Evolutionary conservation across 1,139 yeast species (phyloP), one percentile per base, ranked within the genome.

Genomic region (Blastobotrys serpentis): DNA sequence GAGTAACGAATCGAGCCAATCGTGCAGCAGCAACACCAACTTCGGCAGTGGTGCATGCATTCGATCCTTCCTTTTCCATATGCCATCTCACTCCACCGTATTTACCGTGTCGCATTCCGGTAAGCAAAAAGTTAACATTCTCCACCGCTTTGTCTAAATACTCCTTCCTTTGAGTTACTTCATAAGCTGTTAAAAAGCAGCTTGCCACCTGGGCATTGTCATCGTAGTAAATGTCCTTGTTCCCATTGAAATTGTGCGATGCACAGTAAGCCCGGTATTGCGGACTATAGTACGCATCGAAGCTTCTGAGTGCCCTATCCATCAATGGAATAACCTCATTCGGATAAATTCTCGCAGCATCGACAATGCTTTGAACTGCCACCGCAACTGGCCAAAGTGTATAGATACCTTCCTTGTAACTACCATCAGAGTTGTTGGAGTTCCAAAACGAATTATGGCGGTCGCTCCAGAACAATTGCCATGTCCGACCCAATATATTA

Each of bases 201-300:
- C 83, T 74, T 16, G 86, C 84, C 13, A 82, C 82, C 62, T 84
- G 90, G 3, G 89, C 90, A 61, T 83, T 85, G 60, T 84, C 90
- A 62, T 84, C 90, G 56, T 81, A 83, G 63, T 83, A 82, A 43
- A 84, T 79, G 62, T 84, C 89, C 43, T 70, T 70, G 63, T 82
- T 84, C 43, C 76, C 77, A 32, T 78, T 76, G 48, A 68, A 69
- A 61, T 78, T 73, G 59, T 77, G 81, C 2, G 83, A 81, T 1
- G 85, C 86, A 40, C 82, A 74, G 62, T 69, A 81, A 1, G 81
- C 84, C 51, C 73, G 76, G 58, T 70, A 60, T 52, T 74, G 68
- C 11, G 71, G 69, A 53, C 79, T 77, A 64, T 78, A 77, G 65
- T 81, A 83, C 57, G 69, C 72, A 50, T 74, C 75, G 52, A 82